A percentile compares a stretch with the other conserved stretches of the same genome.
phyloP scores from a whole-genome alignment of 2,329 filamentous ascomycete species.

The Sporothrix brunneoviolacea region DNA sequence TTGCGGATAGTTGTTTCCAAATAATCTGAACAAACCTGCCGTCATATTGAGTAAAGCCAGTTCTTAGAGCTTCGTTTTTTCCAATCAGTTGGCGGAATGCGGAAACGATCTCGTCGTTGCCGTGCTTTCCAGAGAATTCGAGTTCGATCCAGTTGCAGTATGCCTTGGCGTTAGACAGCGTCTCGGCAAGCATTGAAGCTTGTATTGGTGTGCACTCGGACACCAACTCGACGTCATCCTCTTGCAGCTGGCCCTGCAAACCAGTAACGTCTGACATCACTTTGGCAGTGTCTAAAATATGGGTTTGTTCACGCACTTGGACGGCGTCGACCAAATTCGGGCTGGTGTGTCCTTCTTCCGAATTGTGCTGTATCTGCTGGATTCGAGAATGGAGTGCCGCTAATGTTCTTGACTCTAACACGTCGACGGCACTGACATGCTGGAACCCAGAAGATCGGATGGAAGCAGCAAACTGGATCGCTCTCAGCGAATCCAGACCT shows the following conservation, averaged over 20 bases:
- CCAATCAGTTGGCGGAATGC: slow-evolving; percentile 45
- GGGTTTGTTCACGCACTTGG: too few species aligned
- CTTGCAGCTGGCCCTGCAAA: slow-evolving; percentile 7
- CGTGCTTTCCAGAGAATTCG: slow-evolving; percentile 37
- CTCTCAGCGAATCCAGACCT: slow-evolving; percentile 36
- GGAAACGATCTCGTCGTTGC: slow-evolving; percentile 33
- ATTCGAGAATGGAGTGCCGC: slow-evolving; percentile 20
- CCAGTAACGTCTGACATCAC: slow-evolving; percentile 10
- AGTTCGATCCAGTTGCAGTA: slow-evolving; percentile 78
- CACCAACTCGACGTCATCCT: slow-evolving; percentile 7
- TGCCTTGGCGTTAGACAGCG: slow-evolving; percentile 46
- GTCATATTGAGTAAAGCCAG: slow-evolving; percentile 59
- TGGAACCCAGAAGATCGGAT: slow-evolving; percentile 51
- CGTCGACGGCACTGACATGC: slow-evolving; percentile 47
- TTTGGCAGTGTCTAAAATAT: background rate
- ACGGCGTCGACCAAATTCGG: too few species aligned
- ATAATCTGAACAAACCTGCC: slow-evolving; percentile 56
- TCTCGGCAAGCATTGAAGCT: slow-evolving; percentile 73
- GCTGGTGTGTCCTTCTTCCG: too few species aligned
- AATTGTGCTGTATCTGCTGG: background rate
- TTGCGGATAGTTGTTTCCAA: slow-evolving; percentile 45
- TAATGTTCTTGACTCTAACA: slow-evolving; percentile 51
- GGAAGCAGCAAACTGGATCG: slow-evolving; percentile 51
- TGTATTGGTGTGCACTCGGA: slow-evolving; percentile 66
- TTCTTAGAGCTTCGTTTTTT: slow-evolving; percentile 62